Evolutionary conservation across 108 stramenopile genomes (phyloP).

Genomic region (Skeletonema grethae): DNA sequence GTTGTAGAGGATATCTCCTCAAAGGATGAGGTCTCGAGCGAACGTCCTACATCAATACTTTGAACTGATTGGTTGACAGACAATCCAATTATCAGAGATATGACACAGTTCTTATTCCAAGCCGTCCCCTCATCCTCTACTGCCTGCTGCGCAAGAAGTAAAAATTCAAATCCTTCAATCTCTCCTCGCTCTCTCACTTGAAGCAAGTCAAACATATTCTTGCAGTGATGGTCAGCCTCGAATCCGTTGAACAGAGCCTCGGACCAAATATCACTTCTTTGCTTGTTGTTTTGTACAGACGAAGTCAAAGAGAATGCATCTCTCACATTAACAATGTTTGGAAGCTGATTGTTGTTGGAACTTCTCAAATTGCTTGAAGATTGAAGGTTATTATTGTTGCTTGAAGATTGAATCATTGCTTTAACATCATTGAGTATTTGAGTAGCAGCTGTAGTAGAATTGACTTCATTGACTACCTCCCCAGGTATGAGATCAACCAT

Average conservation of each 20-base stretch:
- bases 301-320: constrained; percentile 47
- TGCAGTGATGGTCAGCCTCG: constrained; percentile 30
- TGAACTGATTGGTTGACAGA: constrained; percentile 33
- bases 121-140: constrained; percentile 23
- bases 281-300: not conserved
- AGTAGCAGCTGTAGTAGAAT: not conserved
- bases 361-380: constrained; percentile 7
- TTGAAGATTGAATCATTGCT: not conserved
- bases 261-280: constrained; percentile 30
- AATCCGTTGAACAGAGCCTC: constrained; percentile 30
- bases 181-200: constrained; percentile 20
- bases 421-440: constrained; percentile 1
- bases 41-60: constrained; percentile 31
- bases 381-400: not conserved
- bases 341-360: not conserved
- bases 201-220: constrained; percentile 32
- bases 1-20: not conserved
- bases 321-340: constrained; percentile 9
- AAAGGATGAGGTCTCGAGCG: constrained; percentile 23
- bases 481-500: constrained; percentile 3
- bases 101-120: constrained; percentile 38
- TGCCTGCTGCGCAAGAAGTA: constrained; percentile 21
- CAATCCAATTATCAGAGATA: constrained; percentile 39
- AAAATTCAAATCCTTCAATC: constrained; percentile 25
- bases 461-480: not conserved